Evolutionary conservation across 768 basidiomycete species (phyloP), one percentile per base, ranked within the genome.

Genomic region (Termitomyces heimii): DNA sequence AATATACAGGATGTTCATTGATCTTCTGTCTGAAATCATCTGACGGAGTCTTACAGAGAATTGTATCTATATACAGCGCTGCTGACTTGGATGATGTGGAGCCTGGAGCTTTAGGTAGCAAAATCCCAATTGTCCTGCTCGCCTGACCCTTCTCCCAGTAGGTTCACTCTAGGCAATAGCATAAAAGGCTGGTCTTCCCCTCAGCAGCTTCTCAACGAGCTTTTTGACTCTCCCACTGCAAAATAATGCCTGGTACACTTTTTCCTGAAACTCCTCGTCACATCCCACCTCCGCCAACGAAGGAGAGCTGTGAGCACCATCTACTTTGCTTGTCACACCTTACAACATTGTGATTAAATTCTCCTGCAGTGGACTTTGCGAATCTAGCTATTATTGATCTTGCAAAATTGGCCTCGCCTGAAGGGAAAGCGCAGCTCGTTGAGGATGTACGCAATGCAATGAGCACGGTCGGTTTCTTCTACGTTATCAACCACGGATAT

Each of bases 301-400:
- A 57, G 26, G 62, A 61, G 43, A 45, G 60, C 29, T 43, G 59
- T 60, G 47, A 44, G 55, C 9, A 24, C 31, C 26, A 13, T 29
- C 22, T 20, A 28, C 4, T 28, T n/a, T 39, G 5, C 13, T 14
- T 14, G 1, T 29, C 4, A 24, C 18, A 3, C 24, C n/a, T 6
- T 4, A 16, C 4, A 32, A 22, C 5, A 14, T 14, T 20, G 20
- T 29, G 2, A 44, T 8, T 58, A 16, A 58, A 12, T 4, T 24
- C 14, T 8, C 18, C 18, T 31, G 14, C 35, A 71, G 68, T 74
- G 60, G 72, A 73, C 54, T 72, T 64, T 47, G 83, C 79, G 1
- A 78, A 83, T 42, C 74, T 86, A 18, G 72, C 79, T 0, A 72
- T 79, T 54, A 76, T 85, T 56, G 82, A 85, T 59, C 63, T 85